Conservation (phyloP, 208 protist genomes). For the Crithidia fasciculata region DNA sequence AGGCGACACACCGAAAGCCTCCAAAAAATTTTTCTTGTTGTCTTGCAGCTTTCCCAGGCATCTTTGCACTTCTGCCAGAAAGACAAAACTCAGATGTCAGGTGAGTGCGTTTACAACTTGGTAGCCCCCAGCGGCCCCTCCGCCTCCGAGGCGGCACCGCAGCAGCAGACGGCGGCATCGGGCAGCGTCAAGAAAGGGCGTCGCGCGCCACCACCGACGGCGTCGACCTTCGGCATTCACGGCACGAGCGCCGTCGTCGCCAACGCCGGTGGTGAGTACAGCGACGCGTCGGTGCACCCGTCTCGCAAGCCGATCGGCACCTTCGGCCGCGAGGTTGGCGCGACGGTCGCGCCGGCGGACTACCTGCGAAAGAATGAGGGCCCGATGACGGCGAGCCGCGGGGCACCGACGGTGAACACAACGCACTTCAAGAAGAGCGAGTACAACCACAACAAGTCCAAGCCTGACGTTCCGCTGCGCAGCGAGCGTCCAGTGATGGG, state of each 20-base stretch:
- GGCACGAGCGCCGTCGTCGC: slow-evolving; percentile 85
- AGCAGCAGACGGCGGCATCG: slow-evolving; percentile 1
- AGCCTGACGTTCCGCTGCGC: slow-evolving; percentile 74
- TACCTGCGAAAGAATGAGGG: slow-evolving; percentile 87
- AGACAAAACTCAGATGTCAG: slow-evolving; percentile 64
- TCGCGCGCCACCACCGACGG: slow-evolving; percentile 75
- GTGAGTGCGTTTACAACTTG: slow-evolving; percentile 87
- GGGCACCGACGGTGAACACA: slow-evolving; percentile 72
- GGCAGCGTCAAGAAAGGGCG: slow-evolving; percentile 39
- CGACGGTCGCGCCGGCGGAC: slow-evolving; percentile 60
- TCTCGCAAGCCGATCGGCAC: slow-evolving; percentile 78
- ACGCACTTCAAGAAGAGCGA: slow-evolving; percentile 79
- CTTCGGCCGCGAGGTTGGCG: slow-evolving; percentile 77
- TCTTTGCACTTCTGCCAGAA: no score
- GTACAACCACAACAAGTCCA: slow-evolving; percentile 55
- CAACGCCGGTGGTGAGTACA: slow-evolving; percentile 82
- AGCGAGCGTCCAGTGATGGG: slow-evolving; percentile 93
- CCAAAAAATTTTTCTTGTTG: not conserved
- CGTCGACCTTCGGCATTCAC: slow-evolving; percentile 88
- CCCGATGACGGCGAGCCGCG: slow-evolving; percentile 72
- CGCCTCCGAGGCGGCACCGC: slow-evolving; percentile 7
- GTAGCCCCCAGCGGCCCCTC: slow-evolving; percentile 47
- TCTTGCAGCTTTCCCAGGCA: not conserved
- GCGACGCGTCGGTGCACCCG: slow-evolving; percentile 79
- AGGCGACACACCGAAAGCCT: not conserved